Percentiles rank a stretch among this genome's conserved stretches.
phyloP scores from a whole-genome alignment of 768 basidiomycete genomes.

The Cubamyces lactineus region DNA sequence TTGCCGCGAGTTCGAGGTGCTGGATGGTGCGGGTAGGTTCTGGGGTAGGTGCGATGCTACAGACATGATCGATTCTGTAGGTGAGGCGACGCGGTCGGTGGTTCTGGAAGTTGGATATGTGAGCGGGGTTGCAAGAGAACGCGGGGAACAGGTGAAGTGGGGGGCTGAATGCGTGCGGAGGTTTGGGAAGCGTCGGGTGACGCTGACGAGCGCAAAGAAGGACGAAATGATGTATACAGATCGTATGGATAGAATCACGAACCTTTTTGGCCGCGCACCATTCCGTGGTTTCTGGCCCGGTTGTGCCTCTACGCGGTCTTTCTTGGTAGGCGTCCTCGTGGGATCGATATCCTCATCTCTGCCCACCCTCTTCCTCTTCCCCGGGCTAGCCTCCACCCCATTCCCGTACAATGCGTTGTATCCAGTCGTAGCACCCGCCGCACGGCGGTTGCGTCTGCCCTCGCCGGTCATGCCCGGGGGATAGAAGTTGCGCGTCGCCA shows the following conservation, averaged over 20 bases:
- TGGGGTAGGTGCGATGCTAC: constrained; percentile 64
- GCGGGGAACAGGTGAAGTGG: too few species aligned
- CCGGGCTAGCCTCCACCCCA: constrained; percentile 61
- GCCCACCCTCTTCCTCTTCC: constrained; percentile 60
- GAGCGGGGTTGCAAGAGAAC: not conserved
- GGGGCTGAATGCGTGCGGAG: too few species aligned
- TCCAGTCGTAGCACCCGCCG: constrained; percentile 34
- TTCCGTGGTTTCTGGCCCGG: constrained; percentile 47
- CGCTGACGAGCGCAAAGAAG: too few species aligned
- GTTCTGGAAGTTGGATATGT: constrained; percentile 39
- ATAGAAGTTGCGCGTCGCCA: constrained; percentile 68
- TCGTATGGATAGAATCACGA: constrained; percentile 29
- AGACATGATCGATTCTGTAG: constrained; percentile 74
- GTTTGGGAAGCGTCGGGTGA: too few species aligned
- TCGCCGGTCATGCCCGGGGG: constrained; percentile 59
- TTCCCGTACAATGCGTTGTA: constrained; percentile 56
- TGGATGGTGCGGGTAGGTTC: constrained; percentile 32
- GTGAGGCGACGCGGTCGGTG: constrained; percentile 64
- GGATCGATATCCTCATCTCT: constrained; percentile 70
- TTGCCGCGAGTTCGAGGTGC: constrained; percentile 36
- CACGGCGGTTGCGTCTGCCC: constrained; percentile 58
- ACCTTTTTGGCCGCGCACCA: constrained; percentile 67
- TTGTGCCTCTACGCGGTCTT: constrained; percentile 48
- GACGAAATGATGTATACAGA: too few species aligned
- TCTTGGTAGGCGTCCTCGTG: constrained; percentile 65